Conservation (phyloP, 2,329 filamentous ascomycete genomes). For the Chrysoporthe puriensis region DNA sequence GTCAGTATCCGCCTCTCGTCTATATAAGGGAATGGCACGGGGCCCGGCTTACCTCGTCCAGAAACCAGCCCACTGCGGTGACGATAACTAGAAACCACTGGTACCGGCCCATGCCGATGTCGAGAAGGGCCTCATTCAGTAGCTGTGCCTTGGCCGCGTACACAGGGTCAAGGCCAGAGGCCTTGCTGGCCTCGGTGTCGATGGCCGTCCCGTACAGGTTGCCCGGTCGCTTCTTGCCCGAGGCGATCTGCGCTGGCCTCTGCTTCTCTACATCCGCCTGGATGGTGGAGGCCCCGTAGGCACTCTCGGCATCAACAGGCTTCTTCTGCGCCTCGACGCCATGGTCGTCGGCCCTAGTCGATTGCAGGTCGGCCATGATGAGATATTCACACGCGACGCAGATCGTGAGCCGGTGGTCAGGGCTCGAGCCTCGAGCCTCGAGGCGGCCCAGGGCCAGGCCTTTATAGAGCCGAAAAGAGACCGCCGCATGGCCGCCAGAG, state of each 20-base stretch:
- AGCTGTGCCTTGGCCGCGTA: slow-evolving; percentile 17
- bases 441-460: neutral
- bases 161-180: neutral
- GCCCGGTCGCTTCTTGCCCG: slow-evolving; percentile 4
- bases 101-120: slow-evolving; percentile 17
- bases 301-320: slow-evolving; percentile 6
- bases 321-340: slow-evolving; percentile 8
- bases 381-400: neutral
- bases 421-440: no score
- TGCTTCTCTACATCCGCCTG: slow-evolving; percentile 13
- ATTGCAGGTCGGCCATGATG: neutral
- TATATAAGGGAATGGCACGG: neutral
- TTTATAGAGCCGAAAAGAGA: neutral
- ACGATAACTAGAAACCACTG: slow-evolving; percentile 11
- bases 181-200: slow-evolving; percentile 9
- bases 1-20: neutral
- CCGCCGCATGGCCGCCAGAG: neutral
- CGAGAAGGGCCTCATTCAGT: slow-evolving; percentile 16
- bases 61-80: slow-evolving; percentile 14
- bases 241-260: slow-evolving; percentile 7
- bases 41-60: slow-evolving; percentile 1
- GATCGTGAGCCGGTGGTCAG: neutral
- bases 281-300: slow-evolving; percentile 15
- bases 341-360: neutral
- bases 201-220: slow-evolving; percentile 6